Evolutionary conservation across 495 filamentous ascomycete genomes (phyloP), one percentile per base, ranked within the genome.

Genomic region (Neurospora sp.): DNA sequence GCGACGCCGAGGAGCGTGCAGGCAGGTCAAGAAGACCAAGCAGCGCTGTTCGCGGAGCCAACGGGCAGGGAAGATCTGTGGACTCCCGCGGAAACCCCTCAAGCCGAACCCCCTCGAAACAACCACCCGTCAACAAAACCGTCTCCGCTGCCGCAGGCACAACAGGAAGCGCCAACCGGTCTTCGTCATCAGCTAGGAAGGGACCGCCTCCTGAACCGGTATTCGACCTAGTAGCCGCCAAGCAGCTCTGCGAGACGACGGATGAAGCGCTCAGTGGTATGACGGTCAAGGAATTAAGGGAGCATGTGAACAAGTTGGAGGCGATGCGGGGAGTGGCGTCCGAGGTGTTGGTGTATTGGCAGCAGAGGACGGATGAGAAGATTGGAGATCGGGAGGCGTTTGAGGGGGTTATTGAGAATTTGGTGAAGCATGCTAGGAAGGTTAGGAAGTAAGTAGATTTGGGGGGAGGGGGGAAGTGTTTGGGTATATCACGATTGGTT

Each of bases 371-470:
- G 40, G 94, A 97, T 78, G 91, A 92, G 71, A 92, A 94, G 72
- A 84, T 96, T 72, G 90, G 92, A 38, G 95, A 99, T 75, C 92
- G 96, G 77, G 95, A 98, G 82, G 93, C 93, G 7, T 98, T 99
- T 85, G 96, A 99, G 78, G 93, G 92, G 0, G 96, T 99, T 10
- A 97, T 99, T 86, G 96, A 98, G 83, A 97, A 98, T 80, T 83
- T 99, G 73, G 96, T 99, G 59, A 96, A 92, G 81, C 96, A 97
- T 84, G 96, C 96, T 10, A 87, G 94, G 82, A 93, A 94, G 79
- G 90, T 93, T 69, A 86, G 96, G 79, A 96, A 94, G 82, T 89
- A 27, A n/a, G n/a, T n/a, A n/a, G n/a, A n/a, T n/a, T n/a, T n/a
- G n/a, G n/a, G n/a, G n/a, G n/a, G 27, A 27, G 27, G 27, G 27